These are phyloP conservation scores for Drosera spatulata DNA, from an alignment of 179 eudicot genomes.

Conservation along the genomic window DNA sequence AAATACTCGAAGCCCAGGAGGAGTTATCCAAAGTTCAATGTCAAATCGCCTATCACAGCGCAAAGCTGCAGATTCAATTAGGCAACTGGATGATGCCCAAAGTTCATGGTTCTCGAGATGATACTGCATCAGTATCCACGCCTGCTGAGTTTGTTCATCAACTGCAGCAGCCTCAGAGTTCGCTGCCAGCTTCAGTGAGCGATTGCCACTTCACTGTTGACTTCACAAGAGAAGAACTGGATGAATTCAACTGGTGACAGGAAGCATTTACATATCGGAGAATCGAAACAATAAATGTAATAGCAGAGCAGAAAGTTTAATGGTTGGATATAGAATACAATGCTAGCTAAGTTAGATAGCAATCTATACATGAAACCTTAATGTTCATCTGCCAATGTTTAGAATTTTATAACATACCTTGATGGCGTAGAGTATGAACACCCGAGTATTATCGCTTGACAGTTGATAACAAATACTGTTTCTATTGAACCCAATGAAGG, in stretches of 20 bases:
- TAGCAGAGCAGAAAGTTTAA: no score
- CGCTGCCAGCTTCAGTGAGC: not conserved
- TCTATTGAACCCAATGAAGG: no score
- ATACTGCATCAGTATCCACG: not conserved
- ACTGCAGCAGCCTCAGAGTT: not conserved
- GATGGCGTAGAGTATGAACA: no score
- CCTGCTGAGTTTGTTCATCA: not conserved
- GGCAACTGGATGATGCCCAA: not conserved
- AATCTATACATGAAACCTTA: no score
- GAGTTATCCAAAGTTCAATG: conserved; percentile 19
- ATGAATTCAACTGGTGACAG: not conserved
- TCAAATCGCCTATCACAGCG: not conserved
- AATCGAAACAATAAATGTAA: no score
- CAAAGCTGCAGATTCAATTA: not conserved
- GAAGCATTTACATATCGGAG: no score
- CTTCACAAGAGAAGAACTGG: not conserved
- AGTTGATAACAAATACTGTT: no score
- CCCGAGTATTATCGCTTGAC: no score
- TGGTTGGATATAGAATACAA: no score
- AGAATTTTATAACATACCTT: no score
- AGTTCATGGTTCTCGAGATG: not conserved
- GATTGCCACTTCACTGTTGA: not conserved
- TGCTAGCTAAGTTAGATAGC: no score
- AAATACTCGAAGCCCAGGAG: conserved; percentile 21
- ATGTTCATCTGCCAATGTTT: no score